These are phyloP conservation scores for Scheffersomyces stipitis DNA, from an alignment of 805 yeast genomes.

Conservation along the genomic window DNA sequence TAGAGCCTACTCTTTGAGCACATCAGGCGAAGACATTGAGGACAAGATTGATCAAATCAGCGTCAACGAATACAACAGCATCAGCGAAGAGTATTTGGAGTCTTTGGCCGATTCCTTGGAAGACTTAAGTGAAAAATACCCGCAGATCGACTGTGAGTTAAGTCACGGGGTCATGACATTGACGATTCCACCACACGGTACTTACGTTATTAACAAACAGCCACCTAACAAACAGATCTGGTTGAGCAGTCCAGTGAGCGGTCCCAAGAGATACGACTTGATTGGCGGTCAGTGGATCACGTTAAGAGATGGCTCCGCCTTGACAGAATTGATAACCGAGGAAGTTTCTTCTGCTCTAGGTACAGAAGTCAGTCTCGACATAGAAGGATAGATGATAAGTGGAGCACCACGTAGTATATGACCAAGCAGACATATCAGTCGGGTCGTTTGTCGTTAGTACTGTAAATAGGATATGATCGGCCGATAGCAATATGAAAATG, in stretches of 20 bases:
- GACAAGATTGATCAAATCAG: slow-evolving; percentile 50
- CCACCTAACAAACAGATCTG: slow-evolving; percentile 98
- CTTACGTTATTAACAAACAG: slow-evolving; percentile 92
- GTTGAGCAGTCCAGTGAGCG: slow-evolving; percentile 91
- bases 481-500: too few relatives aligned
- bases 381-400: slow-evolving; percentile 5
- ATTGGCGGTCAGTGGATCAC: slow-evolving; percentile 77
- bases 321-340: slow-evolving; percentile 32
- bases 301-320: slow-evolving; percentile 55
- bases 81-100: slow-evolving; percentile 72
- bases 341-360: slow-evolving; percentile 34
- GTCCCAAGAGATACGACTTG: slow-evolving; percentile 78
- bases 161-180: slow-evolving; percentile 86
- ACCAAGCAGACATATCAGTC: background rate
- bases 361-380: slow-evolving; percentile 12
- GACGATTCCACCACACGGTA: slow-evolving; percentile 67
- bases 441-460: background rate
- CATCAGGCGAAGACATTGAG: slow-evolving; percentile 57
- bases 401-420: slow-evolving; percentile 1
- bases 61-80: slow-evolving; percentile 55
- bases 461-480: too few relatives aligned
- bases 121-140: slow-evolving; percentile 56
- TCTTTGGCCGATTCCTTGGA: slow-evolving; percentile 66
- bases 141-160: slow-evolving; percentile 73
- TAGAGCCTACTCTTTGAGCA: slow-evolving; percentile 26